Percentiles rank a stretch among this genome's conserved stretches.
Evolutionary conservation across 2,329 filamentous ascomycete genomes (phyloP).

Genomic region (Bertia moriformis): DNA sequence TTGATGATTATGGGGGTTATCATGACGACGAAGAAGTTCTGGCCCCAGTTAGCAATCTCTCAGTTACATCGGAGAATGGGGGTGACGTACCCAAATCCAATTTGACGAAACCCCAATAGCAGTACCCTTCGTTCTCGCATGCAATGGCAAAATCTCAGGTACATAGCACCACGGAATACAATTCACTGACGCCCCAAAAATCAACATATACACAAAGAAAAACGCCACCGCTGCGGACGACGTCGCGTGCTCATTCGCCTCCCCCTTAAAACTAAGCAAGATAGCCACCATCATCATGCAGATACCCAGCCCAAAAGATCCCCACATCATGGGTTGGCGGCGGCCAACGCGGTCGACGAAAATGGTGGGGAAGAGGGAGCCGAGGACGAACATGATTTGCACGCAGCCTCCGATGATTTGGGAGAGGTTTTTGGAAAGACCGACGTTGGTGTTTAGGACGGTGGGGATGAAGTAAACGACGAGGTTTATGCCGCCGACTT

Average conservation of each 20-base stretch:
- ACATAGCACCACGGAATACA: conserved; percentile 11
- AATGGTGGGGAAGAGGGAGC: conserved; percentile 10
- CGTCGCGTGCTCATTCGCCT: conserved; percentile 1
- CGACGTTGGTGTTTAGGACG: not conserved
- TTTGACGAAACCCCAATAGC: conserved; percentile 8
- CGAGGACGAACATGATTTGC: conserved; percentile 11
- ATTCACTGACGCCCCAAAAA: conserved; percentile 8
- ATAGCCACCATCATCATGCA: conserved; percentile 13
- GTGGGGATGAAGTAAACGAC: conserved; percentile 8
- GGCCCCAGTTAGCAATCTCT: conserved; percentile 1
- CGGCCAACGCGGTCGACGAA: conserved; percentile 11
- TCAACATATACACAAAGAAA: conserved; percentile 13
- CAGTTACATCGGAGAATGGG: not conserved
- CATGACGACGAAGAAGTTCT: conserved; percentile 5
- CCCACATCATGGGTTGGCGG: conserved; percentile 13
- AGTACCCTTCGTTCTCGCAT: conserved; percentile 9
- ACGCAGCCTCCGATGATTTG: conserved; percentile 8
- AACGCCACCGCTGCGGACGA: conserved; percentile 8
- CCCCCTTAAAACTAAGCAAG: conserved; percentile 4
- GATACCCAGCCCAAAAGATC: conserved; percentile 6
- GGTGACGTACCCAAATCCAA: conserved; percentile 5
- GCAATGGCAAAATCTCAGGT: conserved; percentile 9
- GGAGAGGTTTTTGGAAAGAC: conserved; percentile 3
- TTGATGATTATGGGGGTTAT: conserved; percentile 18
- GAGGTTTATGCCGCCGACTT: conserved; percentile 22